These are phyloP conservation scores for Zygosaccharomyces pseudobailii DNA, from an alignment of 1,139 yeast species.

Conservation along the genomic window DNA sequence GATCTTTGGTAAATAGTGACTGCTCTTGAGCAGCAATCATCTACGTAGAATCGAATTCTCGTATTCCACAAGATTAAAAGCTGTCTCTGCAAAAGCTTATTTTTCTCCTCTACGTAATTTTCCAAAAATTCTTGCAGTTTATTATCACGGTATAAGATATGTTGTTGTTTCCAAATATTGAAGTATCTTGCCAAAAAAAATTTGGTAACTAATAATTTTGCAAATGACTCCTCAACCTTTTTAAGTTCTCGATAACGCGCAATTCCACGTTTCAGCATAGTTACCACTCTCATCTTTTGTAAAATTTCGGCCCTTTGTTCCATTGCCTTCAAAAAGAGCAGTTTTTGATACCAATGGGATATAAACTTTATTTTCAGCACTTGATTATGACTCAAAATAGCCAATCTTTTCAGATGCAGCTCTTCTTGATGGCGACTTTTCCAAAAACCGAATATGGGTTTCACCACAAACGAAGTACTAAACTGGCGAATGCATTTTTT, in stretches of 20 bases:
- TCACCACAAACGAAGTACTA: not conserved
- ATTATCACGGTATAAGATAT: constrained; percentile 1
- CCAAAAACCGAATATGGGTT: not conserved
- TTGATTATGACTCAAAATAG: not conserved
- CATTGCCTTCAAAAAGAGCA: constrained; percentile 4
- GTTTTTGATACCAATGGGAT: not conserved
- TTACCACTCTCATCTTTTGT: constrained; percentile 4
- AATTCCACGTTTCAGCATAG: constrained; percentile 7
- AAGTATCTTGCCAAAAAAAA: constrained; percentile 8
- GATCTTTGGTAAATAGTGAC: constrained; percentile 5
- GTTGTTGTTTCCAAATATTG: constrained; percentile 12
- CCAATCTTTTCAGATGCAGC: not conserved
- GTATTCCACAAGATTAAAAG: constrained; percentile 19
- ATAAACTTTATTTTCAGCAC: not conserved
- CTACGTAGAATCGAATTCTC: constrained; percentile 8
- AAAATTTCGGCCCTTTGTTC: constrained; percentile 5
- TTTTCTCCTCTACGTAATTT: constrained; percentile 5
- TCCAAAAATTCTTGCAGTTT: constrained; percentile 13
- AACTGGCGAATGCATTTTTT: not conserved
- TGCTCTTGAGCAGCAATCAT: constrained; percentile 11
- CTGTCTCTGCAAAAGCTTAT: not conserved
- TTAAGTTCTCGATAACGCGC: constrained; percentile 6
- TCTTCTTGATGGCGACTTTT: not conserved
- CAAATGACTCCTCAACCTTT: not conserved
- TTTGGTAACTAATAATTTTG: constrained; percentile 2